Base-by-base conservation (phyloP, 164 flowering plant genomes). In the Kingdonia uniflora region DNA sequence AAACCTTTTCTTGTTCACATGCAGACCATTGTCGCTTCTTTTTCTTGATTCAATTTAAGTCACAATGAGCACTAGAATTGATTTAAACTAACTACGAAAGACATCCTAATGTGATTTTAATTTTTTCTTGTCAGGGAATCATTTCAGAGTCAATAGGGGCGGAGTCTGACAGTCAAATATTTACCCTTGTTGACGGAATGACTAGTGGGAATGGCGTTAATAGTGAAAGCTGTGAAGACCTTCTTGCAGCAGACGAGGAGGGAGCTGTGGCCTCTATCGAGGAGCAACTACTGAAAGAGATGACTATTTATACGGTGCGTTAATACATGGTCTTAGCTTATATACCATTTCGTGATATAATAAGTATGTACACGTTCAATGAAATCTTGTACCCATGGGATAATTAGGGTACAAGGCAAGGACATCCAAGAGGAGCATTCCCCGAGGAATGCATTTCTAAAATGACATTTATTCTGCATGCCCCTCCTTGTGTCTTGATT, bases 261-360 rank as follows among this genome's bases (percentile, higher is more conserved):
- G 84, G 73, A 56, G 91, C 94, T 41, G 78, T 82, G 41, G 90
- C 94, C 49, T 84, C 95, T 45, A 77, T 75, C 56, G 96, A 86
- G 73, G 92, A 85, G 60, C 98, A 87, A 63, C 64, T 92, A 38
- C 80, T 64, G 49, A 82, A 84, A 66, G 99, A 92, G 74, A 92
- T 88, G 99, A 81, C 95, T 35, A 79, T 92, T 13, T 92, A 85
- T 60, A 96, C 85, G 97, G 96, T 87, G 68, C 49, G 66, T 64
- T 50, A n/a, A n/a, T n/a, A 24, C 48, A 20, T 33, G 44, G n/a
- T n/a, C n/a, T n/a, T 5, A 50, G 20, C 14, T 7, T 55, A 17
- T 10, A 24, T 14, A 19, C 26, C 20, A 17, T 35, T 54, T 24
- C 2, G 12, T 24, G 6, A 40, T 19, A 2, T 19, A 8, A 25